Evolutionary conservation across 257 asterid genomes (phyloP).

Genomic region (Leptodermis oblonga): DNA sequence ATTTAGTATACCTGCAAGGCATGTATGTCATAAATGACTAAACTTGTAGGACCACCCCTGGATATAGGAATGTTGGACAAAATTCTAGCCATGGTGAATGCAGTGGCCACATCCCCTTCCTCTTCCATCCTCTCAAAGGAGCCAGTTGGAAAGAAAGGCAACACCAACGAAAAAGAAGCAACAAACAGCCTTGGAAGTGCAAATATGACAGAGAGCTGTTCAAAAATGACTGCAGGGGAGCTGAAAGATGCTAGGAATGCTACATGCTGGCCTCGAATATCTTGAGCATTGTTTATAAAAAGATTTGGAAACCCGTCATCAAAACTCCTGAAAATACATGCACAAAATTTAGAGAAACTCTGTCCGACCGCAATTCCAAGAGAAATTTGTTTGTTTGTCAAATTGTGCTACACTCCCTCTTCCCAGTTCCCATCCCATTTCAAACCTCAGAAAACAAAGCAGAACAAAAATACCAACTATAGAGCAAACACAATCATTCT

Average conservation of each 20-base stretch:
- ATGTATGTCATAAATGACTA: slow-evolving; percentile 79
- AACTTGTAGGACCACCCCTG: slow-evolving; percentile 94
- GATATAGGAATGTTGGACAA: slow-evolving; percentile 80
- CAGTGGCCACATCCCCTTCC: slow-evolving; percentile 98
- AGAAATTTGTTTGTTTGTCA: not conserved
- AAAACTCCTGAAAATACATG: slow-evolving; percentile 60
- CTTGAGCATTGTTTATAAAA: slow-evolving; percentile 84
- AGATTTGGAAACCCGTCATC: slow-evolving; percentile 94
- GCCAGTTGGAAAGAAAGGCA: slow-evolving; percentile 95
- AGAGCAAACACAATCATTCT: not conserved
- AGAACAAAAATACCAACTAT: not conserved
- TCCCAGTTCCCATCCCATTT: slow-evolving; percentile 1
- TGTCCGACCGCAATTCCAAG: too few species aligned
- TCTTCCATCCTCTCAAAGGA: slow-evolving; percentile 90
- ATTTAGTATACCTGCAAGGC: slow-evolving; percentile 69
- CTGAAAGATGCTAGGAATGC: slow-evolving; percentile 95
- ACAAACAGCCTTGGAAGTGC: slow-evolving; percentile 90
- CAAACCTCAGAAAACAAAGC: not conserved
- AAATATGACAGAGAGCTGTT: slow-evolving; percentile 91
- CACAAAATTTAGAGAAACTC: slow-evolving; percentile 9
- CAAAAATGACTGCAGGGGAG: slow-evolving; percentile 81
- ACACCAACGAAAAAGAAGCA: slow-evolving; percentile 73
- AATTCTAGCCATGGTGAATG: slow-evolving; percentile 94
- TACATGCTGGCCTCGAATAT: slow-evolving; percentile 81
- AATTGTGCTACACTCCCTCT: not conserved